Evolutionary conservation across 1,284 basidiomycete species (phyloP), one percentile per base, ranked within the genome.

Genomic region (Pyrrhoderma noxium): DNA sequence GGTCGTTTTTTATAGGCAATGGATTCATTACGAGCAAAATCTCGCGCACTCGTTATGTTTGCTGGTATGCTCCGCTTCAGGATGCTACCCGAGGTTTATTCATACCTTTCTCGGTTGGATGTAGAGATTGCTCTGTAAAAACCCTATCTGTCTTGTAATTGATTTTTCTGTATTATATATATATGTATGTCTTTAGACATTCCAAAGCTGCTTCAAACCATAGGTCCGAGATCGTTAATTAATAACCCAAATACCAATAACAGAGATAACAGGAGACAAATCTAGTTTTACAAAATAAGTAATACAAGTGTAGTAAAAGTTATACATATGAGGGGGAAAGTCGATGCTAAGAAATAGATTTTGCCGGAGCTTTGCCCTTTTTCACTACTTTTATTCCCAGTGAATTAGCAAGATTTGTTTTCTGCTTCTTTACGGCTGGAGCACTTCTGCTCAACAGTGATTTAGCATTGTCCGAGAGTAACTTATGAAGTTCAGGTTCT

Each of bases 51-150:
- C 56, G 91, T 93, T 73, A 79, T 90, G 56, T 95, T 93, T 69
- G 90, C 89, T 37, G 87, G 89, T 39, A 85, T 89, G 61, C 70
- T 95, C 52, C 85, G 91, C 58, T 90, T 93, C 66, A 77, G 91
- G 52, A 83, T 96, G 78, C 88, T 89, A 13, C 82, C 89, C 27
- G 90, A 96, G 65, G 85, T 95, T 55, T 94, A 95, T 70, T 87
- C 88, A 47, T 90, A 94, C 68, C 73, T 95, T 45, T 82, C 85
- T 9, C 74, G 84, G 52, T 60, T 87, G 58, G 85, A 88, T 59
- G 86, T 89, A 1, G 86, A 89, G 66, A 85, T 89, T 60, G 79
- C 83, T 31, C 69, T 88, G 58, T 87, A 61, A 59, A 13, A 11
- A 27, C 34, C 37, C 13, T 36, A 27, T 42, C 14, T 45, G 27